A percentile compares a stretch with the other conserved stretches of the same genome.
These are phyloP conservation scores for Haematococcus lacustris DNA, from an alignment of 139 green algal species.

Conservation along the genomic window DNA sequence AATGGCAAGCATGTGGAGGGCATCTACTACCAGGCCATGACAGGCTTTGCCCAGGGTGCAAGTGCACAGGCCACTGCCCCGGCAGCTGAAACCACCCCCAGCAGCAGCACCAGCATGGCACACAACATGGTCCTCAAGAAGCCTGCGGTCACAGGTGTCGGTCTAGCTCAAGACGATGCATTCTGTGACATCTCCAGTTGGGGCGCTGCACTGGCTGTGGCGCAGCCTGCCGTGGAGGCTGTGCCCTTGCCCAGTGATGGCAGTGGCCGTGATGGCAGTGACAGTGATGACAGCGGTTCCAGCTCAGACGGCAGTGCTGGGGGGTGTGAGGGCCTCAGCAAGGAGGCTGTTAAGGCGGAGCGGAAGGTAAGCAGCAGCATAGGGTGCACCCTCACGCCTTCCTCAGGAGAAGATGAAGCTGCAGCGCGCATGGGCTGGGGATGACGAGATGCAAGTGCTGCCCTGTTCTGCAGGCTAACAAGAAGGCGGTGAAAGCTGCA, in stretches of 20 bases:
- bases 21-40: slow-evolving; percentile 91
- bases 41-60: no score
- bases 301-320: no score
- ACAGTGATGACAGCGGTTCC: no score
- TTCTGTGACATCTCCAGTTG: no score
- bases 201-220: no score
- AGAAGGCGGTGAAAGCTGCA: slow-evolving; percentile 81
- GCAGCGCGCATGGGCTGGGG: background rate
- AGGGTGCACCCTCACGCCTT: background rate
- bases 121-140: no score
- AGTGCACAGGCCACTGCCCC: background rate
- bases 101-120: no score
- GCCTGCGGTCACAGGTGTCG: no score
- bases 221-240: background rate
- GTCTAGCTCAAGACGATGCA: no score
- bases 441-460: no score
- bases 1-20: slow-evolving; percentile 56
- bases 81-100: slow-evolving; percentile 7
- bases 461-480: slow-evolving; percentile 64
- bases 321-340: no score
- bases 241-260: background rate
- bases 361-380: background rate
- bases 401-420: background rate
- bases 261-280: slow-evolving; percentile 16
- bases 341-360: slow-evolving; percentile 5